These are phyloP conservation scores for Aspergillus sp. DNA, from an alignment of 2,329 filamentous ascomycete species.

Conservation along the genomic window DNA sequence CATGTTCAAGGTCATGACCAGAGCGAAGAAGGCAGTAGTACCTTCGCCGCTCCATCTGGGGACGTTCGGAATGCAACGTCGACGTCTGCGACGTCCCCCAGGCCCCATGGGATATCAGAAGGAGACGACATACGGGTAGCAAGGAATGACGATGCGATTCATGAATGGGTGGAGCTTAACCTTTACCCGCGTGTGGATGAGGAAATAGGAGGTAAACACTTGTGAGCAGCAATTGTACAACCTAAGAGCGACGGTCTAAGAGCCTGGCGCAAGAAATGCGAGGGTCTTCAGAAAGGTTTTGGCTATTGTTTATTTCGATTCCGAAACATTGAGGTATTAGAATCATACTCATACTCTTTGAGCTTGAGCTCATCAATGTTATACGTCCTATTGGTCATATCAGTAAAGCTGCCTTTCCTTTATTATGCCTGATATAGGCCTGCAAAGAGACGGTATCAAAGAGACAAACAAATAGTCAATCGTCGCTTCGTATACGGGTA, in stretches of 20 bases:
- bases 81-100: background rate
- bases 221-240: background rate
- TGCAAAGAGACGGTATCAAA: too few species aligned
- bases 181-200: conserved; percentile 11
- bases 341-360: too few species aligned
- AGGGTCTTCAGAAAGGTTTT: too few species aligned
- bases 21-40: too few species aligned
- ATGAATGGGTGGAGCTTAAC: conserved; percentile 19
- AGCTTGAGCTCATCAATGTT: too few species aligned
- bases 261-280: too few species aligned
- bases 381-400: too few species aligned
- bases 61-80: background rate
- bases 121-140: background rate
- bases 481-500: conserved; percentile 2
- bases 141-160: conserved; percentile 2
- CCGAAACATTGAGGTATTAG: too few species aligned
- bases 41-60: background rate
- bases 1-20: background rate
- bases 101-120: background rate
- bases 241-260: too few species aligned
- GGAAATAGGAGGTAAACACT: conserved; percentile 11
- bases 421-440: too few species aligned
- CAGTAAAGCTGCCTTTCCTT: too few species aligned
- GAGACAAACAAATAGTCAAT: background rate
- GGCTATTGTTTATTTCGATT: too few species aligned